Evolutionary conservation across 129 eudicot genomes (phyloP), one percentile per base, ranked within the genome.

Genomic region (Ambrosia artemisiifolia): DNA sequence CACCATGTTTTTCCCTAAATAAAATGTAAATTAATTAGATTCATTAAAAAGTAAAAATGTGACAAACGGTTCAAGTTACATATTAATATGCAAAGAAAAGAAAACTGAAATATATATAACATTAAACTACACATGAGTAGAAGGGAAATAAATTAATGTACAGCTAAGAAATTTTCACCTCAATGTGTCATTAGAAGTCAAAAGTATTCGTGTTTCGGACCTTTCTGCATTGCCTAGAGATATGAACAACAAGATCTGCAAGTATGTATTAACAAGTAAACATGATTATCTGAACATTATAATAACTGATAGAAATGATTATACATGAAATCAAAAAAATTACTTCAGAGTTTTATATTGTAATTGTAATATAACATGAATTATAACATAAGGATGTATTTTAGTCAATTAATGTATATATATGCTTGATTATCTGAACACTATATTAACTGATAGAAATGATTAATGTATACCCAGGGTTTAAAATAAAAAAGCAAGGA

Each of bases 1-100:
- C 88, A 18, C 91, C 75, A 78, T 95, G 97, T 48, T 76, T 85
- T 68, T 71, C 75, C 74, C 94, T 88, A 43, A 4, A 67, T 7
- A 38, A 38, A 38, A 38, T 38, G 43, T 38, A 38, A 38, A 38
- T 44, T 44, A 44, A 44, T 2, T 44, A 11, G 13, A 11, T 44
- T 44, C 0, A 2, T 44, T 44, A 44, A 44, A 44, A 10, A 43
- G 11, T 43, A 43, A 43, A 43, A 43, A 43, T 10, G 48, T 43
- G 48, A 43, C 12, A 43, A 43, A 43, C 11, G 11, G 12, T 43
- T 43, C 12, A 43, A 43, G 48, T 43, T 43, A 43, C 48, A 43
- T 43, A 43, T 43, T 5, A 38, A 43, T 43, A 43, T 43, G 48
- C 48, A 8, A 43, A 43, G 8, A 11, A 44, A 44, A 11, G 11